Base-by-base conservation (phyloP, 371 early-diverging fungal species). In the Nosema muscidifuracis region DNA sequence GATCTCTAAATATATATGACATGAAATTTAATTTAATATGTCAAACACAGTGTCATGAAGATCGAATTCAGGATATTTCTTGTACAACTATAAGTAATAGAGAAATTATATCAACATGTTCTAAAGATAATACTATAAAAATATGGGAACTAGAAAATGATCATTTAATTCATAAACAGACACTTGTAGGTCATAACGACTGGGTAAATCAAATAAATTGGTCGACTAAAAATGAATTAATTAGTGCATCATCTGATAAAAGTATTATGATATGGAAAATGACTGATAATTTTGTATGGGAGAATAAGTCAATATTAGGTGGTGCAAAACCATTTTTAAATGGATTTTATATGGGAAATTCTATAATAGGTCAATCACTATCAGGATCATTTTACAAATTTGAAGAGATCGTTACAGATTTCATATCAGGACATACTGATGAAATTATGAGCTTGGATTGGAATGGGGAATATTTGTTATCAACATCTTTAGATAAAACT, bases 371-470 rank as follows among this genome's bases (percentile, higher is more conserved):
- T 0, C 77, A 79, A 51, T 67, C 69, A 0, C 22, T 30, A 2
- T 44, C 71, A 7, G 80, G 80, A 9, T 78, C 77, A 15, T 71
- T 79, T 64, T 77, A 77, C 36, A 50, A 60, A 38, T 77, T 67
- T 56, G 42, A 55, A 28, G 62, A 75, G 18, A 50, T 2, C 4
- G 26, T 60, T 15, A 42, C 34, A n/a, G 47, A 44, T 26, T 74
- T 71, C 53, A 56, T 67, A 24, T 64, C 71, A 18, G 80, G 80
- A 28, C 77, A 79, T 58, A 40, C 56, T 10, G 61, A 56, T 38
- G 75, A 61, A 63, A 62, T 77, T 36, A 62, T 55, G n/a, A 63
- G 55, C 26, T 42, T 77, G 10, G 78, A 74, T 44, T 70, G 70
- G 68, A 76, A 65, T 16, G 62, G 34, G 9, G 30, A 60, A 20